Base-by-base conservation (phyloP, 2,329 filamentous ascomycete species). In the Paracamarosporium sp. region DNA sequence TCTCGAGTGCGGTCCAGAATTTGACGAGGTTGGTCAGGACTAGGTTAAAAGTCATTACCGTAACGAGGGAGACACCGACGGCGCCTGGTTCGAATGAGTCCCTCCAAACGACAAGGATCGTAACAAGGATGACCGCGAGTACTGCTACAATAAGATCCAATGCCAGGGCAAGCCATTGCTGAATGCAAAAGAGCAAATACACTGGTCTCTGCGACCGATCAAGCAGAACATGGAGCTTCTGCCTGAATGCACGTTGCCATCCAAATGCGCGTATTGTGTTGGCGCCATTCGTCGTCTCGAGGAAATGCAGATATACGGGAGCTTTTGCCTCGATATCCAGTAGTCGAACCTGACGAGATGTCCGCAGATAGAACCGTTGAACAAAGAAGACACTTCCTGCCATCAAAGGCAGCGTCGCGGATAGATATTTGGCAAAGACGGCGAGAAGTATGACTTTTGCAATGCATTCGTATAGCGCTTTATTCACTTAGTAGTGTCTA, bases 1-100 rank as follows among this genome's bases (percentile, higher is more conserved):
- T 86, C 62, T 87, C 85, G 22, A 87, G 71, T 17, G 75, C 74
- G 0, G 84, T 86, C 83, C 83, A 87, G n/a, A 74, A 77, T 2
- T 75, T 63, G 6, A 84, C 73, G 11, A 83, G 62, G 12, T 77
- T 66, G 41, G 79, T 80, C 41, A 85, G 73, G 28, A 75, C 77
- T 27, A 78, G 71, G 58, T 79, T 82, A 67, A 86, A 82, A 30
- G 76, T 70, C 36, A 85, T 77, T 30, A 84, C 75, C 40, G 80
- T 81, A 24, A 83, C 68, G 9, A 86, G 68, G 1, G 81, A 80
- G 2, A 85, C 73, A 52, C 82, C 83, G 5, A 83, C 76, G 33
- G 77, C 77, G 12, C 80, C 81, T 3, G 78, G 73, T 40, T 75
- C 75, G 24, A 81, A 70, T 5, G 70, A 74, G 4, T 76, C 72